These are phyloP conservation scores for Pharnaceum exiguum DNA, from an alignment of 148 eudicot species.

Conservation along the genomic window DNA sequence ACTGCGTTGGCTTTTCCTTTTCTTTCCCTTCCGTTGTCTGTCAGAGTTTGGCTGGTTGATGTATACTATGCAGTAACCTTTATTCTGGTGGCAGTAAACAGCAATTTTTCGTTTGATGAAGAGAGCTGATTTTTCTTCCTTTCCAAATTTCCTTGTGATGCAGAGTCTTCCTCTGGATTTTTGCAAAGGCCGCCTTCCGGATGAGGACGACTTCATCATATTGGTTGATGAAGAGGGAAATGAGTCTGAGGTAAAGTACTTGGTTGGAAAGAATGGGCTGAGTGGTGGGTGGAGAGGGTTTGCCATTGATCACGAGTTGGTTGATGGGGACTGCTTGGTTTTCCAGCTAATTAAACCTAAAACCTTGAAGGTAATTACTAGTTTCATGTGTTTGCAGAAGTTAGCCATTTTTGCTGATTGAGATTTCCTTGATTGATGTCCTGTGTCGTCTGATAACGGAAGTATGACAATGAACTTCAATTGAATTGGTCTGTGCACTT, in stretches of 20 bases:
- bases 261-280: constrained; percentile 56
- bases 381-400: too few relatives aligned
- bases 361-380: constrained; percentile 45
- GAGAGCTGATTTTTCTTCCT: background rate
- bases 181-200: constrained; percentile 52
- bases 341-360: constrained; percentile 49
- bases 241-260: constrained; percentile 43
- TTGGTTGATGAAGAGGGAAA: constrained; percentile 52
- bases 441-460: too few relatives aligned
- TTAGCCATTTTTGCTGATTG: too few relatives aligned
- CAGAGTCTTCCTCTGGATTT: constrained; percentile 65
- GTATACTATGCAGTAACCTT: too few relatives aligned
- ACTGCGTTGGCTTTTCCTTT: too few relatives aligned
- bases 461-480: too few relatives aligned
- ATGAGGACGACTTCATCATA: constrained; percentile 35
- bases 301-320: constrained; percentile 61
- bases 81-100: too few relatives aligned
- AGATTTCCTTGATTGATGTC: too few relatives aligned
- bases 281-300: constrained; percentile 90
- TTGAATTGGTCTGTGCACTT: too few relatives aligned
- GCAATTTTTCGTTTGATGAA: too few relatives aligned
- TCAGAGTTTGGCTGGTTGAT: too few relatives aligned
- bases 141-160: background rate
- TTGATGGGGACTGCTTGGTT: constrained; percentile 70
- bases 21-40: too few relatives aligned